phyloP scores from a whole-genome alignment of 768 basidiomycete species.

The Tubosaeta sp. region DNA sequence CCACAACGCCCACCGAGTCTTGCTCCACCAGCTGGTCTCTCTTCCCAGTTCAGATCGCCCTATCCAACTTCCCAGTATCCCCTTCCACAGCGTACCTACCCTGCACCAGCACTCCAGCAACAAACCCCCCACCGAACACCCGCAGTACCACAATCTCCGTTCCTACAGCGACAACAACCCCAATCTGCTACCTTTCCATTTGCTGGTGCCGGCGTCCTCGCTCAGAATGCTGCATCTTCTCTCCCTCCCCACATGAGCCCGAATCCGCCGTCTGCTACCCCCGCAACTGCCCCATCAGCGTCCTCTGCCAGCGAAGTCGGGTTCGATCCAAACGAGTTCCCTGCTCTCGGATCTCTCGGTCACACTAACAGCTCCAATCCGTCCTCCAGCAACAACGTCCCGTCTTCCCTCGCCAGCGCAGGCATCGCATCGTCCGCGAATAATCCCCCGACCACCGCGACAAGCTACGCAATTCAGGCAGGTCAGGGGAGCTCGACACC shows the following conservation, averaged over 20 bases:
- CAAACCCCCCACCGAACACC: slow-evolving; percentile 59
- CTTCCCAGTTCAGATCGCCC: slow-evolving; percentile 58
- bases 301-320: slow-evolving; percentile 72
- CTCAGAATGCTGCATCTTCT: slow-evolving; percentile 52
- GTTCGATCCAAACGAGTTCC: slow-evolving; percentile 83
- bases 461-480: slow-evolving; percentile 82
- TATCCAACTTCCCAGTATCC: slow-evolving; percentile 38
- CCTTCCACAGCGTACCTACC: slow-evolving; percentile 26
- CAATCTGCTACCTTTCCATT: slow-evolving; percentile 55
- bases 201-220: slow-evolving; percentile 39
- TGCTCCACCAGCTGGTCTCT: slow-evolving; percentile 57
- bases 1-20: slow-evolving; percentile 78
- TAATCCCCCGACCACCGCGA: slow-evolving; percentile 35
- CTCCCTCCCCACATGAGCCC: slow-evolving; percentile 57
- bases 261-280: slow-evolving; percentile 34
- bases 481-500: slow-evolving; percentile 43
- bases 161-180: slow-evolving; percentile 54
- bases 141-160: slow-evolving; percentile 54
- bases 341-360: slow-evolving; percentile 71
- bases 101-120: slow-evolving; percentile 46
- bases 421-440: slow-evolving; percentile 25
- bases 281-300: slow-evolving; percentile 51
- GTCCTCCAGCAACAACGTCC: slow-evolving; percentile 31
- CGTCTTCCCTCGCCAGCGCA: slow-evolving; percentile 22
- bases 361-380: slow-evolving; percentile 40